Evolutionary conservation across 306 rosid species (phyloP), one percentile per base, ranked within the genome.

Genomic region (Quercus cerris): DNA sequence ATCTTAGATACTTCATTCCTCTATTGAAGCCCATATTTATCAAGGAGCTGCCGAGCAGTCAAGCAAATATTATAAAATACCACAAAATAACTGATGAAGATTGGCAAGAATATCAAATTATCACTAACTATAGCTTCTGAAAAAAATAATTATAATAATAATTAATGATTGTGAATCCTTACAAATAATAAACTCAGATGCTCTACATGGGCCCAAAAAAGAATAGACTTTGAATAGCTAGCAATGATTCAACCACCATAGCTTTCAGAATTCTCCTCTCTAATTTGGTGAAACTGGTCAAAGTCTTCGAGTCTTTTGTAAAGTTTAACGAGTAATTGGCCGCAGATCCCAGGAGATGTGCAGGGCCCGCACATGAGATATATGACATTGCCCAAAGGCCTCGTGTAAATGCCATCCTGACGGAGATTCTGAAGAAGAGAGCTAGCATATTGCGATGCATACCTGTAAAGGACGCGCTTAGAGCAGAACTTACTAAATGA

Each of bases 281-380:
- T 62, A 74, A 64, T 69, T 71, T 59, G 81, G 81, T 75, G 41
- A 83, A 91, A 89, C 73, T 90, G 81, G 81, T 75, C 44, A 83
- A 91, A 90, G 71, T 90, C 94, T 70, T 93, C 88, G 30, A 95
- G 95, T 85, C 91, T 86, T 78, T 49, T 57, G 28, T 76, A 81
- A 63, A 95, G 97, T 80, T 92, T 93, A 71, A 79, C 57, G 52
- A 95, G 91, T n/a, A 88, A 78, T 82, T 89, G 90, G 86, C 55
- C 78, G 89, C 97, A 95, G 80, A 81, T 78, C 51, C 86, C 82
- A 49, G 98, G 88, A 80, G 90, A 84, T 28, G 98, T 91, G 92
- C 97, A 93, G 67, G 99, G 99, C 71, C 97, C 98, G 70, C 90
- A 88, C 96, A 95, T 77, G 76, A 95, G 94, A 83, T 91, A 95